phyloP scores from a whole-genome alignment of 345 rosid genomes.

The Eucalyptus polybractea region DNA sequence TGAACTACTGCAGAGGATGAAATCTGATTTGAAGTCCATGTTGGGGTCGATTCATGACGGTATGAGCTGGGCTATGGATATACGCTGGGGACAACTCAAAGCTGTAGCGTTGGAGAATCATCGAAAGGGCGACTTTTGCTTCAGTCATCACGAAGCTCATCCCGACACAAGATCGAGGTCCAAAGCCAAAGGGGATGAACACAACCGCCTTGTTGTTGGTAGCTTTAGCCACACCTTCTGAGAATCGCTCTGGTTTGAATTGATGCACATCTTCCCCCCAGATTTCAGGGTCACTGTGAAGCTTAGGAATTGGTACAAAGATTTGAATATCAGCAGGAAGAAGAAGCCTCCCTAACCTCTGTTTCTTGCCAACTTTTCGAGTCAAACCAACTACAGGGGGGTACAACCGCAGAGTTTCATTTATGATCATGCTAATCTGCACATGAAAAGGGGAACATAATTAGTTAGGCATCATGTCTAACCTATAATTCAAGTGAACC shows the following conservation, averaged over 20 bases:
- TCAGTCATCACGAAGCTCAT: slow-evolving; percentile 15
- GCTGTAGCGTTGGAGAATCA: slow-evolving; percentile 24
- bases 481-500: not conserved
- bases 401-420: slow-evolving; percentile 20
- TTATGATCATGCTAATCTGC: slow-evolving; percentile 10
- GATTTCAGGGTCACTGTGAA: slow-evolving; percentile 6
- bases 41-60: slow-evolving; percentile 1
- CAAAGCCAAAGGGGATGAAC: slow-evolving; percentile 19
- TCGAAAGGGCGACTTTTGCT: slow-evolving; percentile 15
- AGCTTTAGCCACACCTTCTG: slow-evolving; percentile 24
- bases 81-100: slow-evolving; percentile 19
- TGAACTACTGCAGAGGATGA: not conserved
- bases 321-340: slow-evolving; percentile 2
- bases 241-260: slow-evolving; percentile 23
- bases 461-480: not conserved
- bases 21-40: slow-evolving; percentile 15
- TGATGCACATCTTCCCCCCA: slow-evolving; percentile 27
- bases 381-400: slow-evolving; percentile 1
- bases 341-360: slow-evolving; percentile 1
- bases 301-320: not conserved
- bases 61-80: slow-evolving; percentile 4
- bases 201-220: slow-evolving; percentile 2
- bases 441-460: not conserved
- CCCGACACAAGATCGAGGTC: slow-evolving; percentile 23
- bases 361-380: not conserved